Evolutionary conservation across 306 rosid species (phyloP), one percentile per base, ranked within the genome.

Genomic region (Cucumis hystrix): DNA sequence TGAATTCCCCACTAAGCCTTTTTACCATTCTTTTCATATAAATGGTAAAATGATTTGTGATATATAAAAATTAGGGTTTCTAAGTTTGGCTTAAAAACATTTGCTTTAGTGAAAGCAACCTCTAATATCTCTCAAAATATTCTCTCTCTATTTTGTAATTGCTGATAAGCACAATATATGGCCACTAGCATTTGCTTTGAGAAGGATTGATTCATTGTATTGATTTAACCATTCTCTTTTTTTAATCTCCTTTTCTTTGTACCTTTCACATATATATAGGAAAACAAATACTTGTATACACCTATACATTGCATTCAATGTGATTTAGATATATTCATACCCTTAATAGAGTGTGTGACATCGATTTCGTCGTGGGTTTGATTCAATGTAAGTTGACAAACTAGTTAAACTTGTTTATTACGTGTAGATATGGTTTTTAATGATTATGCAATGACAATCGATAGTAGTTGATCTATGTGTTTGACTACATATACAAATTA

Each of bases 41-140:
- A 35, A 43, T 45, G 43, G 82, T 76, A 69, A 78, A 60, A 18
- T 59, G 78, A 79, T 45, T 79, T 41, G 43, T 8, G 45, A 51
- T 16, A 73, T 60, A 45, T 45, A 7, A 55, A 75, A 79, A 59
- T 40, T 23, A 56, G 78, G 67, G 41, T 49, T 79, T 71, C 78
- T 67, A 79, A 60, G 47, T 70, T 79, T 71, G 82, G 82, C 78
- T 79, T 70, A 12, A 79, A 75, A 41, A 41, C 78, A 71, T 43
- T 37, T 37, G 51, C 54, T 25, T 52, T 58, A 41, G 58, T 55
- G 78, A 43, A 71, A 70, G 52, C 71, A 79, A 41, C 23, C 68
- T 9, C 72, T 75, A 45, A 28, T 28, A 3, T 70, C 71, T 23
- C 59, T 14, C 67, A 15, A 68, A 69, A n/a, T 33, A 4, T 30